Base-by-base conservation (phyloP, 1,139 yeast species). In the Yamadazyma blattariae region DNA sequence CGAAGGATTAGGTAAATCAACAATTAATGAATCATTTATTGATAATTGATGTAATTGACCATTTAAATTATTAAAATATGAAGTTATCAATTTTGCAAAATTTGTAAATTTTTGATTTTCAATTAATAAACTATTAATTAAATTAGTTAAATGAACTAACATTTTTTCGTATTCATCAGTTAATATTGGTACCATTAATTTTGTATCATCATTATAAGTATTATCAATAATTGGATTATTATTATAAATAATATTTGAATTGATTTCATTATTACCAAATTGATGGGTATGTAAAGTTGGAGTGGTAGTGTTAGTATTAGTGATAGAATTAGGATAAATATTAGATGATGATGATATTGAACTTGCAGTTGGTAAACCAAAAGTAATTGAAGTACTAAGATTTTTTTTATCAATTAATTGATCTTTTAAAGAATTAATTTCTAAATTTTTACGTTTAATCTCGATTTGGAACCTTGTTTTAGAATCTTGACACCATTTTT, bases 381-480 rank as follows among this genome's bases (percentile, higher is more conserved):
- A 64, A 1, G 60, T 56, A 4, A 59, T 48, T 2, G 63, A 52
- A 1, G 67, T 53, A 1, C 71, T 59, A 12, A 66, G 38, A 33
- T 58, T 59, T 14, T 65, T 54, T 33, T 60, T 56, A 7, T 65
- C 68, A 18, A 70, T 46, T 12, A 74, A 46, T 39, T 61, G 64
- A 37, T 68, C 63, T 37, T 66, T 71, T 35, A 74, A 56, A 18
- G 52, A 58, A 29, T 61, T 61, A 14, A 72, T 64, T 30, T 58
- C 61, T 17, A 60, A 30, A 18, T 59, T 55, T 41, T 68, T 67
- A 45, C 56, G 57, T 44, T 67, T 67, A 34, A 69, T 40, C 37
- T 73, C 77, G 12, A 67, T 57, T 13, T 67, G 69, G 39, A 61
- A 64, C 39, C 66, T 68, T 3, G 56, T 48, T 38, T 61, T 60